These are phyloP conservation scores for Collybia sordida DNA, from an alignment of 768 basidiomycete genomes.

Conservation along the genomic window DNA sequence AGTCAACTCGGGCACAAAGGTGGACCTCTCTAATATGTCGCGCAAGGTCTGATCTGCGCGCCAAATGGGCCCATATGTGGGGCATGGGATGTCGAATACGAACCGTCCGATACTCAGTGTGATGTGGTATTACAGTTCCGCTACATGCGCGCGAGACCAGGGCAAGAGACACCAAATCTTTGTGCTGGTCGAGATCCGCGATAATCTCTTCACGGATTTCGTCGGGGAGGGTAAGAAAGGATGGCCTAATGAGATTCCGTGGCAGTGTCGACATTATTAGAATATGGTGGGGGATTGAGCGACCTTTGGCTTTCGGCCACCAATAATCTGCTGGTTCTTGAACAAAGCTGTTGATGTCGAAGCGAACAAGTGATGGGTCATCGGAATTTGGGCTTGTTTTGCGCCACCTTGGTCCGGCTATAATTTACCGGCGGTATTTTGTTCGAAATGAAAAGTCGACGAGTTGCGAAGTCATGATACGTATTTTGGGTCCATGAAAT, in stretches of 20 bases:
- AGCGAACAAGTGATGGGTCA: too few relatives aligned
- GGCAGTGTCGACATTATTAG: neutral
- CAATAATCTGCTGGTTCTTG: neutral
- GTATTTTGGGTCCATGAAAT: too few relatives aligned
- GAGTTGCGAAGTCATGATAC: too few relatives aligned
- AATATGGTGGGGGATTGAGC: neutral
- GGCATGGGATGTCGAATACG: slow-evolving; percentile 39
- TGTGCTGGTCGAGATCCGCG: slow-evolving; percentile 38
- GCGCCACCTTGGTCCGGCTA: too few relatives aligned
- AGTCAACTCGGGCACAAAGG: slow-evolving; percentile 38
- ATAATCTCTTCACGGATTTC: slow-evolving; percentile 50
- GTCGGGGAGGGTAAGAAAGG: slow-evolving; percentile 38
- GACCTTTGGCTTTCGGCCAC: neutral
- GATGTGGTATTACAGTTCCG: slow-evolving; percentile 41
- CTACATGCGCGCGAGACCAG: slow-evolving; percentile 38
- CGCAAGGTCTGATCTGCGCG: slow-evolving; percentile 45
- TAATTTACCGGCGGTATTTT: too few relatives aligned
- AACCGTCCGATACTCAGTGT: slow-evolving; percentile 50
- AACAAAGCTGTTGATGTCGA: too few relatives aligned
- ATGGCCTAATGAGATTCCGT: neutral
- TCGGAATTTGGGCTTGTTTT: too few relatives aligned
- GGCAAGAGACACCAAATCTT: slow-evolving; percentile 44
- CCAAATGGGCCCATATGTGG: slow-evolving; percentile 51
- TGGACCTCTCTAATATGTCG: slow-evolving; percentile 47
- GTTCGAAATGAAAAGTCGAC: too few relatives aligned